Evolutionary conservation across 768 basidiomycete species (phyloP).

Genomic region (Phlegmacium glaucopus): DNA sequence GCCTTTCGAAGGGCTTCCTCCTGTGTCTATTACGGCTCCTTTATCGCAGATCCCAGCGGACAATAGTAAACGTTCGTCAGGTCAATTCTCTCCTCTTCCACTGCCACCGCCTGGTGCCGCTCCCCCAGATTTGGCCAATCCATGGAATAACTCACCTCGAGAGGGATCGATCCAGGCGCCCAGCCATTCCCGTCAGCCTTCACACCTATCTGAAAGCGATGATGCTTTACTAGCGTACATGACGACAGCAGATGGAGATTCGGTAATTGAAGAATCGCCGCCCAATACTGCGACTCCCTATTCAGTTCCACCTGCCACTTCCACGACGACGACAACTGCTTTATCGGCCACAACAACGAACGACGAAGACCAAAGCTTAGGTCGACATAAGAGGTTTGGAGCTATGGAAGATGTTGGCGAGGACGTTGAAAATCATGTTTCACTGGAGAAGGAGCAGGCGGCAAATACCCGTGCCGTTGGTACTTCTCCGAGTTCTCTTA

Average conservation of each 20-base stretch:
- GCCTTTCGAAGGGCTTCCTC: neutral
- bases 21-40: neutral
- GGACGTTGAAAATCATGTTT: constrained; percentile 26
- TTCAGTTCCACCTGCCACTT: neutral
- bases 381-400: constrained; percentile 44
- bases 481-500: neutral
- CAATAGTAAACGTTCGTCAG: neutral
- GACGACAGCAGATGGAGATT: constrained; percentile 25
- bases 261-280: constrained; percentile 1
- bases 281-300: neutral
- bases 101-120: constrained; percentile 18
- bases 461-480: neutral
- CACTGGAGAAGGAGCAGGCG: constrained; percentile 13
- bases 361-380: constrained; percentile 20
- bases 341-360: constrained; percentile 2
- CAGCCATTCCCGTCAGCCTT: constrained; percentile 6
- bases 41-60: neutral
- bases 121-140: constrained; percentile 13
- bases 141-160: constrained; percentile 12
- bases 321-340: neutral
- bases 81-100: neutral
- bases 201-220: constrained; percentile 23
- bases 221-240: constrained; percentile 39
- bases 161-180: constrained; percentile 7
- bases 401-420: constrained; percentile 36